Evolutionary conservation across 2,329 filamentous ascomycete genomes (phyloP), one percentile per base, ranked within the genome.

Genomic region (Ceratocystiopsis minuta): DNA sequence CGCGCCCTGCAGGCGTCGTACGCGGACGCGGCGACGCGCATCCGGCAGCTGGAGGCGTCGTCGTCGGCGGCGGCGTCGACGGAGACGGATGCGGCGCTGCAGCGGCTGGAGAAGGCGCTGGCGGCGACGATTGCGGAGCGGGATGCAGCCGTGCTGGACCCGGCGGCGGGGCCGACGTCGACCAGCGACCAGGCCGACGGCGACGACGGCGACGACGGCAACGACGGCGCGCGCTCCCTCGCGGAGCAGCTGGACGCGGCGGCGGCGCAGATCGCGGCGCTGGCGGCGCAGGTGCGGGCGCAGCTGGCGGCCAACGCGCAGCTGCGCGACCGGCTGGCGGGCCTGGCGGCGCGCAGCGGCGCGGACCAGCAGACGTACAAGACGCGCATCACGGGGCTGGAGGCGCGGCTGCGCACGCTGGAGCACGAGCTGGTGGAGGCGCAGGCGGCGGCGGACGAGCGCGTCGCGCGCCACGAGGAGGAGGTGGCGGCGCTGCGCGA

Each of bases 381-480:
- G 14, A 69, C 75, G 41, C 80, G 83, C 52, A 94, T 98, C 56
- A 83, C 83, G 43, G 70, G 77, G 42, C 74, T 96, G 56, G 87
- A 96, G 57, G 71, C 72, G 47, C 80, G 78, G 44, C 77, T 98
- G 43, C 84, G 81, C 52, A 61, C 65, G 15, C 74, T 95, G 40
- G 90, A 96, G 56, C 87, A 96, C 46, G 75, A 80, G 51, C 72
- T 98, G 17, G 68, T 92, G 42, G 63, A 74, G 16, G 85, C 88
- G 2, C 88, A 96, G 58, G 78, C 84, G 43, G 73, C 80, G 16
- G 88, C 85, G 0, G 90, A 98, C 56, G 86, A 88, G 39, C 78
- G 78, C 34, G 75, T 96, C 44, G 64, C 73, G 36, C 78, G 76
- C 39, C 86, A 95, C 54, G 90, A 96, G 57, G 84, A 90, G 34